These are phyloP conservation scores for Gomphus sp. DNA, from an alignment of 1,284 basidiomycete genomes.

Conservation along the genomic window DNA sequence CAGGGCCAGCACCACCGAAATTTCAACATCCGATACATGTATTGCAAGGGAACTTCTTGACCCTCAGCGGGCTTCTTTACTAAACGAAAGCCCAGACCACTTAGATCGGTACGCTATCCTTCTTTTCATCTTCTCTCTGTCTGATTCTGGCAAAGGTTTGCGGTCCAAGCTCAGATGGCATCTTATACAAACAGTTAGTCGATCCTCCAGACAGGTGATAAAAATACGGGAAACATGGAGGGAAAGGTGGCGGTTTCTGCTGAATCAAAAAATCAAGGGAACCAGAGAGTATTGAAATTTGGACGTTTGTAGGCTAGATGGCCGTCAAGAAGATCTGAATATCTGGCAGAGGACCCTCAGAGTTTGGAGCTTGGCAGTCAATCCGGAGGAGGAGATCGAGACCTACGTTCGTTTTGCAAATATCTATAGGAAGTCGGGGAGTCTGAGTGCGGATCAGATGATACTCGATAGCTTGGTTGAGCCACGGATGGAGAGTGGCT, in stretches of 20 bases:
- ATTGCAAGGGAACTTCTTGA: slow-evolving; percentile 48
- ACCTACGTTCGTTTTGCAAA: slow-evolving; percentile 64
- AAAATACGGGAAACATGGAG: slow-evolving; percentile 43
- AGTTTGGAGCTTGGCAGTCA: slow-evolving; percentile 50
- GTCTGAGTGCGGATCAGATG: slow-evolving; percentile 50
- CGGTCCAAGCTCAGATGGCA: slow-evolving; percentile 56
- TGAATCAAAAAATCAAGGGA: not conserved
- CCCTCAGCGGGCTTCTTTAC: slow-evolving; percentile 43
- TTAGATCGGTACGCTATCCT: slow-evolving; percentile 36
- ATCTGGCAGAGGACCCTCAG: slow-evolving; percentile 59
- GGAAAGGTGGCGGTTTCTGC: slow-evolving; percentile 26
- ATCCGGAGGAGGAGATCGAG: slow-evolving; percentile 49
- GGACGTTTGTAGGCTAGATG: slow-evolving; percentile 32
- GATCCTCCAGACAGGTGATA: slow-evolving; percentile 45
- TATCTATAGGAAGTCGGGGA: slow-evolving; percentile 50
- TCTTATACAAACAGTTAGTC: slow-evolving; percentile 44
- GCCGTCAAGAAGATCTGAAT: slow-evolving; percentile 55
- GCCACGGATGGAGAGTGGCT: not conserved
- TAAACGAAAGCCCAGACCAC: slow-evolving; percentile 50
- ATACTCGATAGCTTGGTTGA: slow-evolving; percentile 40
- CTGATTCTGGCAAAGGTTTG: slow-evolving; percentile 19
- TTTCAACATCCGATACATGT: slow-evolving; percentile 42
- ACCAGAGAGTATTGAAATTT: not conserved
- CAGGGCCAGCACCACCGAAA: no score
- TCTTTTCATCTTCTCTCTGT: not conserved